Evolutionary conservation across 2,329 filamentous ascomycete species (phyloP).

Genomic region (Pochonia chlamydosporia): DNA sequence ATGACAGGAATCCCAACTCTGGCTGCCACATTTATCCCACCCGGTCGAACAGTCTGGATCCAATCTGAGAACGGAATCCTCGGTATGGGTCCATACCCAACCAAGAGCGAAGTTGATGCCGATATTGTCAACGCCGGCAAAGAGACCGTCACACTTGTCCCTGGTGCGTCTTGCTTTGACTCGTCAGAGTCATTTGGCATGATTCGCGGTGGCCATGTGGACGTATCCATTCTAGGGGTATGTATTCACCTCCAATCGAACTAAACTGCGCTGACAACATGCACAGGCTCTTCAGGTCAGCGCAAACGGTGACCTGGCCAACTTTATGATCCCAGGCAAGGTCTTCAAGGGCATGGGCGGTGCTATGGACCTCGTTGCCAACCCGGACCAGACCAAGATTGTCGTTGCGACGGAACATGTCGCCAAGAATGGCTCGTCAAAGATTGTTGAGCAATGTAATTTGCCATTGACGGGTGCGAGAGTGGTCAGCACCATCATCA

Average conservation of each 20-base stretch:
- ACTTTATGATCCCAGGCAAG: slow-evolving; percentile 88
- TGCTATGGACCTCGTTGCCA: slow-evolving; percentile 68
- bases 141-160: slow-evolving; percentile 75
- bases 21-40: slow-evolving; percentile 69
- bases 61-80: slow-evolving; percentile 84
- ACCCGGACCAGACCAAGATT: slow-evolving; percentile 66
- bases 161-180: slow-evolving; percentile 73
- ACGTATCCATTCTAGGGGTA: slow-evolving; percentile 74
- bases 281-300: slow-evolving; percentile 65
- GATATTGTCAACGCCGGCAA: slow-evolving; percentile 86
- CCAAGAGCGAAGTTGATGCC: slow-evolving; percentile 63
- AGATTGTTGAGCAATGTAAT: slow-evolving; percentile 59
- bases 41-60: slow-evolving; percentile 68
- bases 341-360: slow-evolving; percentile 84
- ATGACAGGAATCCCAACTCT: slow-evolving; percentile 70
- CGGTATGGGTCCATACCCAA: slow-evolving; percentile 77
- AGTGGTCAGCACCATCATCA: slow-evolving; percentile 68
- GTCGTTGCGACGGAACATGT: slow-evolving; percentile 66
- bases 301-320: slow-evolving; percentile 72
- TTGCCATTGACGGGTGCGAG: slow-evolving; percentile 61
- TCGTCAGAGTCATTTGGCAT: slow-evolving; percentile 79
- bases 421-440: slow-evolving; percentile 61
- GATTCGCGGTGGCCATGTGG: slow-evolving; percentile 80
- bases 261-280: slow-evolving; percentile 2
- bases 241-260: slow-evolving; percentile 12